These are phyloP conservation scores for Nannizziopsis arthrosporioides DNA, from an alignment of 2,329 filamentous ascomycete genomes.

Conservation along the genomic window DNA sequence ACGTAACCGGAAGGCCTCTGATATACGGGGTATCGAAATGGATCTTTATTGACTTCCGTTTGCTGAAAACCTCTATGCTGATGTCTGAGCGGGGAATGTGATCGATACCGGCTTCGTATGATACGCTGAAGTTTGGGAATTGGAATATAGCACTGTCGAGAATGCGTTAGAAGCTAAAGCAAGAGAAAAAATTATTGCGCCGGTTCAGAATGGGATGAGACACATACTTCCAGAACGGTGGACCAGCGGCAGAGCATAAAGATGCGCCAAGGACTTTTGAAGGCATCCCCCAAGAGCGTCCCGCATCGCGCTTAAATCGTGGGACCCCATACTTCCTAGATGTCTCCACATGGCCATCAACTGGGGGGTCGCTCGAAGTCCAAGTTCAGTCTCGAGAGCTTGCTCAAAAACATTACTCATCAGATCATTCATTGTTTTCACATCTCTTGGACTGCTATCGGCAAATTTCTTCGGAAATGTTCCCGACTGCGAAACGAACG, in stretches of 20 bases:
- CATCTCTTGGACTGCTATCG: slow-evolving; percentile 29
- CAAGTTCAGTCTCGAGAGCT: slow-evolving; percentile 25
- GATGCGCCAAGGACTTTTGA: slow-evolving; percentile 32
- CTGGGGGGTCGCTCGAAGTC: slow-evolving; percentile 20
- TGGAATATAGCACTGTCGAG: slow-evolving; percentile 26
- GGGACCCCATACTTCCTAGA: slow-evolving; percentile 39
- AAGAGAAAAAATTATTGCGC: neutral
- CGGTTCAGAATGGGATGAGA: neutral
- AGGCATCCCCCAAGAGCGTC: slow-evolving; percentile 41
- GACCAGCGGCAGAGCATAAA: slow-evolving; percentile 17
- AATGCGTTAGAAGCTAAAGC: slow-evolving; percentile 13
- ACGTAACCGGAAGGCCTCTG: slow-evolving; percentile 45
- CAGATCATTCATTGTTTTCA: slow-evolving; percentile 17
- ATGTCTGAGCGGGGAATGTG: slow-evolving; percentile 33
- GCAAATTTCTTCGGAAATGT: slow-evolving; percentile 29
- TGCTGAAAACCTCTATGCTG: slow-evolving; percentile 37
- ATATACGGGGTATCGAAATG: slow-evolving; percentile 48
- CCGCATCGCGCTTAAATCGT: slow-evolving; percentile 44
- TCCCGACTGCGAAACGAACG: slow-evolving; percentile 24
- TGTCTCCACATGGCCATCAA: slow-evolving; percentile 28
- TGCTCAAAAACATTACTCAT: slow-evolving; percentile 21
- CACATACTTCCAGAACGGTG: slow-evolving; percentile 25
- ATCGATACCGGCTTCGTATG: slow-evolving; percentile 47
- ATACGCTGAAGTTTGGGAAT: slow-evolving; percentile 38
- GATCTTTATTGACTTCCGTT: slow-evolving; percentile 43